Percentiles rank a stretch among this genome's conserved stretches.
These are phyloP conservation scores for Fusarium torreyae DNA, from an alignment of 2,329 filamentous ascomycete genomes.

Conservation along the genomic window DNA sequence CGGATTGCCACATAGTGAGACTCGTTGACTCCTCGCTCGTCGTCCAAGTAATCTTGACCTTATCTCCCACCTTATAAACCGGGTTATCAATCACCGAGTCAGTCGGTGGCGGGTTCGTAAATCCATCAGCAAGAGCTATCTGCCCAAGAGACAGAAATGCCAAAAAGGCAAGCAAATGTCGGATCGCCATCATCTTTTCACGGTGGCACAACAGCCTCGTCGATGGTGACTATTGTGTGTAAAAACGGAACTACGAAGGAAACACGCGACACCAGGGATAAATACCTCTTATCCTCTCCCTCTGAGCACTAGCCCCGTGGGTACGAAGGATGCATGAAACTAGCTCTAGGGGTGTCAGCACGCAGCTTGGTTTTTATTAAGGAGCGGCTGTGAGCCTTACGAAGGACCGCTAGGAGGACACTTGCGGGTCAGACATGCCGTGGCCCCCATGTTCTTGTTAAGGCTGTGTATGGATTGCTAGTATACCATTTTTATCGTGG, in stretches of 20 bases:
- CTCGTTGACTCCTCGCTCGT: constrained; percentile 3
- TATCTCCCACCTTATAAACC: constrained; percentile 1
- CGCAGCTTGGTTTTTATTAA: constrained; percentile 1
- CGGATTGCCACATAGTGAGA: not conserved
- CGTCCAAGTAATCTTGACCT: constrained; percentile 4
- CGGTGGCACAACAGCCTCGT: not conserved
- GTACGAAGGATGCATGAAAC: not conserved
- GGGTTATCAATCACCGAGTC: constrained; percentile 3
- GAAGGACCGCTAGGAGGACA: not conserved
- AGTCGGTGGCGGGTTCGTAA: constrained; percentile 10
- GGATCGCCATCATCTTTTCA: not conserved
- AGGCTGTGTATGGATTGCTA: not conserved
- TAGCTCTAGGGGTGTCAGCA: not conserved
- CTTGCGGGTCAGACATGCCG: not conserved
- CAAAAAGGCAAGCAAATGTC: not conserved
- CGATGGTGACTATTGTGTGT: not conserved
- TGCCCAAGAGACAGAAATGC: not conserved
- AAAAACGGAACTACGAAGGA: not conserved
- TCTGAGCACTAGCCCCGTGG: not conserved
- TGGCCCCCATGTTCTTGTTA: not conserved
- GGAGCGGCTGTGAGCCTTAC: constrained; percentile 1
- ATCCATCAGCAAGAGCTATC: not conserved
- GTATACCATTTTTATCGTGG: no score
- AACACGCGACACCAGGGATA: not conserved
- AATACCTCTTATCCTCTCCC: not conserved